Evolutionary conservation across 2,329 filamentous ascomycete genomes (phyloP).

Genomic region (Trichoderma atrobrunneum): DNA sequence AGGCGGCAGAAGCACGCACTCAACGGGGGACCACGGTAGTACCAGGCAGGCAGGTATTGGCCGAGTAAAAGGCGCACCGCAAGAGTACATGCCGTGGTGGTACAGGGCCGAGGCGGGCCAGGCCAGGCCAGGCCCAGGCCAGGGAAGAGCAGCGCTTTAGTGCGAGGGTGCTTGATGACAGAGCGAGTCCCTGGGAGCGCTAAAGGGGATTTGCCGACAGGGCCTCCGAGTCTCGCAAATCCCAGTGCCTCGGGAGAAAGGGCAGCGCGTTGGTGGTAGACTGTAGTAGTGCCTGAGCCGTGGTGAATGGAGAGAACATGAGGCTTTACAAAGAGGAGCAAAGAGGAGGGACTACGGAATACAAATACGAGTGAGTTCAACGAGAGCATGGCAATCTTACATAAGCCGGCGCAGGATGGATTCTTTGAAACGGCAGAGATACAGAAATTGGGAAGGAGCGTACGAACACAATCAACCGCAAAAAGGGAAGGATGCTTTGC

Average conservation of each 20-base stretch:
- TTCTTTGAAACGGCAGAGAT: background rate
- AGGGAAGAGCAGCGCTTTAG: background rate
- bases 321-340: background rate
- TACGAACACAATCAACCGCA: background rate
- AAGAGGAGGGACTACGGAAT: background rate
- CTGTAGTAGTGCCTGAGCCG: background rate
- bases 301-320: background rate
- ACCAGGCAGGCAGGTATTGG: background rate
- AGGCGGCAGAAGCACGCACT: slow-evolving; percentile 9
- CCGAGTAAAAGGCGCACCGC: background rate
- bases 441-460: slow-evolving; percentile 2
- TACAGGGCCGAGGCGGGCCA: background rate
- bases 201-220: slow-evolving; percentile 12
- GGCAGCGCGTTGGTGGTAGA: background rate
- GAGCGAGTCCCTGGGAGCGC: background rate
- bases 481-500: background rate
- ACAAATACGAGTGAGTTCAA: background rate
- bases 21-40: background rate
- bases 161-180: background rate
- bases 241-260: background rate
- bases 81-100: background rate
- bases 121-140: background rate
- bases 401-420: background rate
- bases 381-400: background rate
- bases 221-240: background rate